Conservation (phyloP, 2,329 filamentous ascomycete species). For the Ceratocystis ficicola region DNA sequence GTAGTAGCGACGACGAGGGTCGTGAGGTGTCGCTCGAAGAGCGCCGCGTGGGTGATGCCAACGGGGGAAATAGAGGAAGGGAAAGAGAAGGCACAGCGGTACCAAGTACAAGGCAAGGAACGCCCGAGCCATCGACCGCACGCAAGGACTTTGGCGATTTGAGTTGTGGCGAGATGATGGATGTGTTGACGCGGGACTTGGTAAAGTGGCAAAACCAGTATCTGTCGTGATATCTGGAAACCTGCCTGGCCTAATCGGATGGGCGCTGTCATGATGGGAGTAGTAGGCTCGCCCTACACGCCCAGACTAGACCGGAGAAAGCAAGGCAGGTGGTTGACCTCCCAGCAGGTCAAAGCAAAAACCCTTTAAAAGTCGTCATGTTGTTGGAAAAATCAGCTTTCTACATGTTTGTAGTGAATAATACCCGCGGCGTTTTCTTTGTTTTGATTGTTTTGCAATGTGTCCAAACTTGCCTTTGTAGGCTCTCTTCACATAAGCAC, state of each 20-base stretch:
- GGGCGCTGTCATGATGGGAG: no score
- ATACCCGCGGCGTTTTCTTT: constrained; percentile 14
- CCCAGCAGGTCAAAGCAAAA: background rate
- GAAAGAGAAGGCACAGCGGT: background rate
- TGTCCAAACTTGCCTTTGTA: no score
- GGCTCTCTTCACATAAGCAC: background rate
- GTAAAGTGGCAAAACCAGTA: constrained; percentile 76
- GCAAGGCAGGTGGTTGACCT: background rate
- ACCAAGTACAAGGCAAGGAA: background rate
- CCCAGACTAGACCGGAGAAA: no score
- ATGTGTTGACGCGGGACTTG: constrained; percentile 64
- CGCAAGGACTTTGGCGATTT: constrained; percentile 58
- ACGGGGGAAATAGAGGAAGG: no score
- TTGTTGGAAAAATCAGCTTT: background rate
- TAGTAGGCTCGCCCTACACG: no score
- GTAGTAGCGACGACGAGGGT: constrained; percentile 31
- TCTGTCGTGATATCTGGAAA: constrained; percentile 26
- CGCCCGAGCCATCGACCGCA: constrained; percentile 15
- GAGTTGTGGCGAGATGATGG: constrained; percentile 81
- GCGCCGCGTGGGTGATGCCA: background rate
- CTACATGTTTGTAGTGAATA: background rate
- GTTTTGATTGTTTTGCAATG: background rate
- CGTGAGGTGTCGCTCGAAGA: constrained; percentile 29
- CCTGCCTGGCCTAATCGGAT: no score
- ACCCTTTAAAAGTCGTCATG: background rate